These are phyloP conservation scores for Russula sp. DNA, from an alignment of 768 basidiomycete genomes.

Conservation along the genomic window DNA sequence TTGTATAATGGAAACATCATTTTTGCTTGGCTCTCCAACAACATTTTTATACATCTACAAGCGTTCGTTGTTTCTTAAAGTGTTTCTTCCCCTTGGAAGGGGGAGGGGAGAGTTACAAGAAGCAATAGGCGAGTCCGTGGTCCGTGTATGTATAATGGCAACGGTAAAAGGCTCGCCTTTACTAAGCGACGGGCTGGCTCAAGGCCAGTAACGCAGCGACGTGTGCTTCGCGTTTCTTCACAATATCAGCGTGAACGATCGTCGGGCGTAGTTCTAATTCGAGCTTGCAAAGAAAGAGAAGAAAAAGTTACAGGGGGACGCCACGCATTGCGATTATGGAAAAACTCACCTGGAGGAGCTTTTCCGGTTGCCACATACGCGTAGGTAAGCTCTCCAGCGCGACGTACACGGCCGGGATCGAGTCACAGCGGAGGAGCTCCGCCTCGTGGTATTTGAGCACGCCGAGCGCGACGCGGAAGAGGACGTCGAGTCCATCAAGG, in stretches of 20 bases:
- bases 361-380: constrained; percentile 91
- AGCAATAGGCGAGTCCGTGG: no score
- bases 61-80: neutral
- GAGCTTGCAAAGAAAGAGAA: constrained; percentile 38
- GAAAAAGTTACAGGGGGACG: neutral
- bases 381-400: constrained; percentile 87
- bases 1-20: neutral
- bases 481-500: constrained; percentile 86
- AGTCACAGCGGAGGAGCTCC: constrained; percentile 80
- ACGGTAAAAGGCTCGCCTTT: neutral
- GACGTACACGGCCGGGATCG: constrained; percentile 85
- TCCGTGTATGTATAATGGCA: neutral
- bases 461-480: constrained; percentile 86
- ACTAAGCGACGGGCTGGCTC: constrained; percentile 6
- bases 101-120: neutral
- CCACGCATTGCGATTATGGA: neutral
- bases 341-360: constrained; percentile 76
- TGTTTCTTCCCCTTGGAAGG: neutral
- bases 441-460: constrained; percentile 81
- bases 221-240: constrained; percentile 51
- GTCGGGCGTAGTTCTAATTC: constrained; percentile 54
- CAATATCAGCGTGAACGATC: constrained; percentile 52
- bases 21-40: neutral
- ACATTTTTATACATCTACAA: no score
- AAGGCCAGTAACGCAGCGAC: constrained; percentile 42